phyloP scores from a whole-genome alignment of 305 asterid species.

The Stenogyne calaminthoides region DNA sequence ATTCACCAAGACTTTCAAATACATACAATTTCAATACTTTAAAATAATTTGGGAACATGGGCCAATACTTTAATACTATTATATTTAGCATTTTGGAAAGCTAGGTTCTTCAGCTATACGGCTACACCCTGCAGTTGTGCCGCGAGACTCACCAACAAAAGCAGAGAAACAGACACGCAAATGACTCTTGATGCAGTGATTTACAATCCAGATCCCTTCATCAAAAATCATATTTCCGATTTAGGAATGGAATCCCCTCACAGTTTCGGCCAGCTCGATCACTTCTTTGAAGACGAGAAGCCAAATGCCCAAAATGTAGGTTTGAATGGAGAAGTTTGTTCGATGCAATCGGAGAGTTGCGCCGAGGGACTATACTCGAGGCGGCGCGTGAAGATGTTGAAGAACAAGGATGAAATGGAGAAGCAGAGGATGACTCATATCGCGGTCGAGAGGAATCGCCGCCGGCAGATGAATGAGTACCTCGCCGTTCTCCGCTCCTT shows the following conservation, averaged over 20 bases:
- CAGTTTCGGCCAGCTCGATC: slow-evolving; percentile 14
- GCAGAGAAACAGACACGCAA: neutral
- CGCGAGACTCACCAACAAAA: neutral
- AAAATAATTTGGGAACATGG: too few relatives aligned
- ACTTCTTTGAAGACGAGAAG: slow-evolving; percentile 10
- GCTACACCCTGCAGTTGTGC: slow-evolving; percentile 24
- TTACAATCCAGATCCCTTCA: neutral
- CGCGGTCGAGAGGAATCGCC: slow-evolving; percentile 80
- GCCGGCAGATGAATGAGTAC: slow-evolving; percentile 74
- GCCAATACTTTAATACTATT: too few relatives aligned
- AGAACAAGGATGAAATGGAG: slow-evolving; percentile 70
- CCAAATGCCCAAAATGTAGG: slow-evolving; percentile 15
- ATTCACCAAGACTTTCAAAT: too few relatives aligned
- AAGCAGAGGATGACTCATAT: slow-evolving; percentile 82
- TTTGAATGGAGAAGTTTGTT: neutral
- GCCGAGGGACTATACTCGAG: neutral
- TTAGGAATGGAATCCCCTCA: too few relatives aligned
- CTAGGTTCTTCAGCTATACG: slow-evolving; percentile 13
- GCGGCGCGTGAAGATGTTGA: slow-evolving; percentile 44
- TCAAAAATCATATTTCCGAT: too few relatives aligned
- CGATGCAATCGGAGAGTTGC: neutral
- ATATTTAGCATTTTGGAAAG: too few relatives aligned
- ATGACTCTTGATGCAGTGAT: slow-evolving; percentile 57
- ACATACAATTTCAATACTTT: too few relatives aligned
- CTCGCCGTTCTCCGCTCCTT: slow-evolving; percentile 69